Base-by-base conservation (phyloP, 2,329 filamentous ascomycete species). In the Acrocalymma vagum region DNA sequence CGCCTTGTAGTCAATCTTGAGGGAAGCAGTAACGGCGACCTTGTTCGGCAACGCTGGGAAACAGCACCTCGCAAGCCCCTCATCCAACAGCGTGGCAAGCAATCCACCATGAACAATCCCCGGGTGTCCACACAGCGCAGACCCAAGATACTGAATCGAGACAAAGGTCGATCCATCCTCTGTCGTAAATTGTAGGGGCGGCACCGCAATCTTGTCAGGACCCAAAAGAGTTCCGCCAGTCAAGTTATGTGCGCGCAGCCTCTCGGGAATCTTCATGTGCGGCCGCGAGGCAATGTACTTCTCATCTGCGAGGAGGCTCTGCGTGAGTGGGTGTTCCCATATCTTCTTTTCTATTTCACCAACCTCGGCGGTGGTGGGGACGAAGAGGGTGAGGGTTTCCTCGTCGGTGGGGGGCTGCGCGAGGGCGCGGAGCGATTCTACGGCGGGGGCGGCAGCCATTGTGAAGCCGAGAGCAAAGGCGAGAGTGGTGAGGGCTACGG, bases 101-200 rank as follows among this genome's bases (percentile, higher is more conserved):
- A 96, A 75, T 0, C 93, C 93, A 34, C 93, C 93, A 67, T 97
- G 94, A 6, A 96, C 82, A 48, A 97, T 90, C 3, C 88, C 90
- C 5, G 90, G 88, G 69, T 97, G 92, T 2, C 93, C 93, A 65
- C 90, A 96, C 26, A 97, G 75, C 58, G 89, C 85, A 3, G 79
- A 72, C 2, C 93, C 93, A 0, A 96, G 78, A 64, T 92, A 92
- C 37, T 85, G 80, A 27, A 97, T 80, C 10, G 84, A 82, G 5
- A 92, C 83, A 27, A 73, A 65, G 1, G 35, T 21, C 1, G 40
- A 45, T 15, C 81, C 78, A 54, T 94, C 87, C 38, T 29, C 28
- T 4, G 69, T 69, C 8, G 75, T 78, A 79, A 92, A 97, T 5
- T 83, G 81, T 29, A 90, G 78, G 2, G 93, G 91, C 3, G 93